Percentiles rank a stretch among this genome's conserved stretches.
Conservation (phyloP, 129 eudicot species). For the Sambucus nigra region DNA sequence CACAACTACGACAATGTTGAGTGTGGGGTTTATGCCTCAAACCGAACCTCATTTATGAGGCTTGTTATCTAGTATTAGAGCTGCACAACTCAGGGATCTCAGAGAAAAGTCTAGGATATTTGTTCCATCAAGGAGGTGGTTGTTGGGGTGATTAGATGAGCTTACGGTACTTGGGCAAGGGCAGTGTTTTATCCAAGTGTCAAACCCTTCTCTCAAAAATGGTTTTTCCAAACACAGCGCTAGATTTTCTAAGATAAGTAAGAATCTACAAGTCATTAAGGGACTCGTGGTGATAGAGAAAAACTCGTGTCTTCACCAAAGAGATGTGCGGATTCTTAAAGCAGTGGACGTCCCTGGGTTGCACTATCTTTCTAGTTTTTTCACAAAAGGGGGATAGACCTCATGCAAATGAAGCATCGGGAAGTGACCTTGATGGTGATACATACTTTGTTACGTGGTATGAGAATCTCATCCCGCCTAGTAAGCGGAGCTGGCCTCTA, state of each 20-base stretch:
- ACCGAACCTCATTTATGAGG: constrained; percentile 54
- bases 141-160: constrained; percentile 73
- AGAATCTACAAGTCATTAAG: constrained; percentile 32
- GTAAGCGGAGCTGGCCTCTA: constrained; percentile 48
- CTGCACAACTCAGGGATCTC: constrained; percentile 52
- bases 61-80: constrained; percentile 52
- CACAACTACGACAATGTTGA: constrained; percentile 58
- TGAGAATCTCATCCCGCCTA: constrained; percentile 55
- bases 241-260: constrained; percentile 25
- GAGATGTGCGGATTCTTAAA: constrained; percentile 57
- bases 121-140: constrained; percentile 57
- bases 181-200: constrained; percentile 55
- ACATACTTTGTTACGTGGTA: constrained; percentile 71
- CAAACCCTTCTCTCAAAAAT: constrained; percentile 37
- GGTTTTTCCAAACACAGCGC: constrained; percentile 54
- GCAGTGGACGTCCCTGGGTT: constrained; percentile 55
- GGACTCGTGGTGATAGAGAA: constrained; percentile 57
- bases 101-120: constrained; percentile 58
- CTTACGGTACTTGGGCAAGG: constrained; percentile 48
- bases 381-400: constrained; percentile 76
- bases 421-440: constrained; percentile 76
- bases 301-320: constrained; percentile 77
- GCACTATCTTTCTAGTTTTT: constrained; percentile 51
- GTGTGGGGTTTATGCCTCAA: constrained; percentile 57
- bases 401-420: constrained; percentile 68